Evolutionary conservation across 306 rosid genomes (phyloP), one percentile per base, ranked within the genome.

Genomic region (Oemleria cerasiformis): DNA sequence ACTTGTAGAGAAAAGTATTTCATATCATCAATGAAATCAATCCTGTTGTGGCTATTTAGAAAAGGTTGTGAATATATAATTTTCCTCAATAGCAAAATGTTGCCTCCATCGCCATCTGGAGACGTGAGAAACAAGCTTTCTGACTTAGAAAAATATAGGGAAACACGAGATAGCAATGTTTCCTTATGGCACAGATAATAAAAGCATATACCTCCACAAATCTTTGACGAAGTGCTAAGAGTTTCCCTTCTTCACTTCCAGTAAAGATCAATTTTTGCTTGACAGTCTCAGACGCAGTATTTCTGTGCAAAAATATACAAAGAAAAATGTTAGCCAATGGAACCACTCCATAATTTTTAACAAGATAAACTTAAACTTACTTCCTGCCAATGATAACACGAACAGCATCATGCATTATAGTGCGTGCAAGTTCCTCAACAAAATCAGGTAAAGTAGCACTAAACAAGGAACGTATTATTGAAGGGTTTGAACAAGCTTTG

Each of bases 371-470:
- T 30, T 39, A 47, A 74, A 76, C 99, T 86, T 82, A 91, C 99
- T 94, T 91, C 68, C 97, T 81, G 74, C 99, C 99, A 82, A 94
- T 85, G 75, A 94, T 88, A 73, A 94, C 91, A 61, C 97, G 86
- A 83, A 91, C 92, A 45, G 97, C 96, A 83, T 94, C 97, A 81
- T 91, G 99, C 99, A 94, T 91, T 72, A 89, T 88, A 30, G 91
- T 90, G 49, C 97, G 86, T 63, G 97, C 99, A 76, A 85, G 87
- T 70, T 91, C 97, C 80, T 94, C 99, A 73, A 94, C 92, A 73
- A 76, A 87, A 83, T 94, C 99, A 72, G 99, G 97, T 67, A 94
- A 78, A 72, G 97, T 94, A 78, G 99, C 97, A 79, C 99, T 91
- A 80, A 91, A 94, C 78, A 94, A 77, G 43, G 96, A 86, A 77